Base-by-base conservation (phyloP, 495 filamentous ascomycete genomes). In the Penicillium atrosanguineum region DNA sequence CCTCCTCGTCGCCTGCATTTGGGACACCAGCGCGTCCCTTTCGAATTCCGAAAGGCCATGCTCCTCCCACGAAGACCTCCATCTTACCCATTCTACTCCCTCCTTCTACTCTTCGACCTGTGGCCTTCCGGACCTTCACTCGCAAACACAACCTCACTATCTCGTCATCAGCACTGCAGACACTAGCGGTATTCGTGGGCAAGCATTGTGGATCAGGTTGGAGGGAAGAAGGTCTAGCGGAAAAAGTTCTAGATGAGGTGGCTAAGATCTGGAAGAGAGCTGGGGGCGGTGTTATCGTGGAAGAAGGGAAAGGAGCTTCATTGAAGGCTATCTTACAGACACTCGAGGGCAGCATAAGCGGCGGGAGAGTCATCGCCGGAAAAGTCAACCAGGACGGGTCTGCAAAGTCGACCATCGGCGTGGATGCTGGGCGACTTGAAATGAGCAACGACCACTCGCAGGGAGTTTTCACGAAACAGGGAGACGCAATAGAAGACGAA, bases 121-220 rank as follows among this genome's bases (percentile, higher is more conserved):
- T 97, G 31, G 94, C 94, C 38, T 97, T 98, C 67, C 87, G 94
- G 37, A 93, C 90, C 0, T 95, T 98, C 59, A 98, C 94, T 7
- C 95, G 96, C 72, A 98, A 98, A 62, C 90, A 98, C 70, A 93
- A 92, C 66, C 78, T 98, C 36, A 97, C 91, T 0, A 85, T 98
- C 37, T 96, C 90, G 4, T 93, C 93, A 0, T 81, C 91, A 8
- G 89, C 94, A 0, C 78, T 98, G 1, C 83, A 91, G 67, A 82
- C 86, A 9, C 76, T 98, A 20, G 91, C 95, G 12, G 79, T 81
- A 0, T 97, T 97, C 63, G 87, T 97, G 36, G 94, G 94, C 12
- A 87, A 87, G 46, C 87, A 96, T 67, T 98, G 94, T 65, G 94
- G 94, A 42, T 88, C 91, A 36, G 91, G 87, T 84, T 98, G 94